Evolutionary conservation across 306 rosid species (phyloP).

Genomic region (Senna siamea): DNA sequence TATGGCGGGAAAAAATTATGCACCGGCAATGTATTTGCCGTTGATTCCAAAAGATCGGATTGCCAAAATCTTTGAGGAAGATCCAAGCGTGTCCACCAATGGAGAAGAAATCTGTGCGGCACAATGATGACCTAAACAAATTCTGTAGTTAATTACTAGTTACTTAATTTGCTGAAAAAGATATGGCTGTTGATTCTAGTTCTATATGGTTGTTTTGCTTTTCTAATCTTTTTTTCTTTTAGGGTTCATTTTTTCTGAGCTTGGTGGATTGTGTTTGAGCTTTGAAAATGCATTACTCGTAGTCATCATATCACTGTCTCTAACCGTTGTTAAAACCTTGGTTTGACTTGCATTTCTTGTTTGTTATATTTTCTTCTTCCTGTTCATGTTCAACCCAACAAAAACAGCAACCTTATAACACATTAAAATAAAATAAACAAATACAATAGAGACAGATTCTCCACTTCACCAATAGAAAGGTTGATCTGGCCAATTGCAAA

Average conservation of each 20-base stretch:
- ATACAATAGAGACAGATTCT: no score
- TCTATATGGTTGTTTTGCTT: background rate
- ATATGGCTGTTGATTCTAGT: no score
- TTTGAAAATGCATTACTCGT: background rate
- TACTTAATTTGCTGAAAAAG: no score
- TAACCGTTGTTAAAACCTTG: no score
- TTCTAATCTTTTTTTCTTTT: no score
- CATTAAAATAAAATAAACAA: no score
- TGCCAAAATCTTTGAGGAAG: slow-evolving; percentile 46
- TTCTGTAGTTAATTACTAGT: no score
- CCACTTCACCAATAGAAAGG: no score
- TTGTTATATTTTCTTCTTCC: no score
- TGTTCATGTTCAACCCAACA: no score
- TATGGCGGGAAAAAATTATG: slow-evolving; percentile 37
- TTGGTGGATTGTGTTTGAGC: background rate
- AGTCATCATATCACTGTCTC: background rate
- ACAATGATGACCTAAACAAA: slow-evolving; percentile 15
- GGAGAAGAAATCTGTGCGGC: slow-evolving; percentile 14
- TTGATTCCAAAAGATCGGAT: slow-evolving; percentile 53
- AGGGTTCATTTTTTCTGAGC: background rate
- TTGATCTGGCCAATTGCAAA: no score
- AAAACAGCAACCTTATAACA: no score
- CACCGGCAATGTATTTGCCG: slow-evolving; percentile 44
- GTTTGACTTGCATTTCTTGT: background rate
- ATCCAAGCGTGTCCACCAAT: background rate